These are phyloP conservation scores for Boletus reticuloceps DNA, from an alignment of 768 basidiomycete species.

Conservation along the genomic window DNA sequence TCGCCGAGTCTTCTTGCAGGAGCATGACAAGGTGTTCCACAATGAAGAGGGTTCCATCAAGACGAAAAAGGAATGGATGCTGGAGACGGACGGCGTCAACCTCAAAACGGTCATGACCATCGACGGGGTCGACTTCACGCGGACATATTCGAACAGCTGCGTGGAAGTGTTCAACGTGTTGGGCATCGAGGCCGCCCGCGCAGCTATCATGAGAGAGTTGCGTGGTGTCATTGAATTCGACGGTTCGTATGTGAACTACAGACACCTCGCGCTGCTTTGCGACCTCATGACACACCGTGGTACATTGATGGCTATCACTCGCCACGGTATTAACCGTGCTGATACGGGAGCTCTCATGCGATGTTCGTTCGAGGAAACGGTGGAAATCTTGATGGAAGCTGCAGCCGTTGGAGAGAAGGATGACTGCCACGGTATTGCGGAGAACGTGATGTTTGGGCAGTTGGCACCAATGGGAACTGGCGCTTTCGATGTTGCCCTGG, in stretches of 20 bases:
- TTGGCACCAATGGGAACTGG: constrained; percentile 99
- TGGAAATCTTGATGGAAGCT: constrained; percentile 98
- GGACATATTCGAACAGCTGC: constrained; percentile 97
- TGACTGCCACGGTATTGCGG: constrained; percentile 97
- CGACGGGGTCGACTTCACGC: constrained; percentile 89
- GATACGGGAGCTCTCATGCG: constrained; percentile 99
- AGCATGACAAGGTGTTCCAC: constrained; percentile 76
- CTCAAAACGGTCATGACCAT: constrained; percentile 93
- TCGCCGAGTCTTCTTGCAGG: constrained; percentile 88
- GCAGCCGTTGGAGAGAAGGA: constrained; percentile 98
- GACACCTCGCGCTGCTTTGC: constrained; percentile 93
- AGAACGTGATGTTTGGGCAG: constrained; percentile 98
- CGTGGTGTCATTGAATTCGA: constrained; percentile 98
- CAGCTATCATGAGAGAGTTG: constrained; percentile 90
- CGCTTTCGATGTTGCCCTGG: constrained; percentile 91
- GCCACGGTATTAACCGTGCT: constrained; percentile 97
- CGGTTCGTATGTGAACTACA: constrained; percentile 98
- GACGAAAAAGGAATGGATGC: constrained; percentile 79
- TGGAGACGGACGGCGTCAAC: constrained; percentile 97
- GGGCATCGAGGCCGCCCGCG: constrained; percentile 96
- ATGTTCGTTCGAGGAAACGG: constrained; percentile 99
- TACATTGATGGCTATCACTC: constrained; percentile 94
- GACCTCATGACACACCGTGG: constrained; percentile 99
- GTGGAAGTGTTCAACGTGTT: constrained; percentile 92
- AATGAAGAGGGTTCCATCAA: constrained; percentile 64